Percentiles rank a stretch among this genome's conserved stretches.
Conservation (phyloP, 2,329 filamentous ascomycete species). For the Monilinia fructicola region DNA sequence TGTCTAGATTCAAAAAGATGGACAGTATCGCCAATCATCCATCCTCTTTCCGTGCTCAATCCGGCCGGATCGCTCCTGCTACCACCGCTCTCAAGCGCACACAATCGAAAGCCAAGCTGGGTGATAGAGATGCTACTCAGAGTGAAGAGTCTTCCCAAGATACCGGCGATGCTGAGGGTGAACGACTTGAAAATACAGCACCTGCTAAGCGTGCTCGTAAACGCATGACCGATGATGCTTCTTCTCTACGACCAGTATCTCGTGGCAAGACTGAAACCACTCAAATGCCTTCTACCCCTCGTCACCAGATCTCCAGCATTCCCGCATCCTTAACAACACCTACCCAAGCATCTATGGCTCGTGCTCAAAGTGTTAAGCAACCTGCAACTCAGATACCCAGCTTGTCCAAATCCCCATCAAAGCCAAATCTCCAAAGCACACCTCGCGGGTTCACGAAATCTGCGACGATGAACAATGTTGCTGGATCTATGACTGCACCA, state of each 20-base stretch:
- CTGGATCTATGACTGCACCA: constrained; percentile 38
- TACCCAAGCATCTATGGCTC: constrained; percentile 71
- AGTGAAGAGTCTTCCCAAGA: constrained; percentile 21
- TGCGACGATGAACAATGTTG: constrained; percentile 51
- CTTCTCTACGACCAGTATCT: constrained; percentile 61
- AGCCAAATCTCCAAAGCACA: constrained; percentile 46
- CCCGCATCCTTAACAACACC: constrained; percentile 68
- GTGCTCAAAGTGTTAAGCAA: constrained; percentile 55
- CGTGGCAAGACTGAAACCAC: constrained; percentile 46
- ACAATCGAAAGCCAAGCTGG: constrained; percentile 63
- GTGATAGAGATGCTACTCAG: constrained; percentile 49
- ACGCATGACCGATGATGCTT: constrained; percentile 65
- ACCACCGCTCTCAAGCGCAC: constrained; percentile 50
- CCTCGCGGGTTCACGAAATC: constrained; percentile 54
- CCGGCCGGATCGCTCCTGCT: constrained; percentile 53
- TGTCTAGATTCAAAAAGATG: constrained; percentile 79
- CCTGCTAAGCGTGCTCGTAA: constrained; percentile 72
- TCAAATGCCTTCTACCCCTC: constrained; percentile 44
- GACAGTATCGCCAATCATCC: constrained; percentile 88
- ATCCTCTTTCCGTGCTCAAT: constrained; percentile 68
- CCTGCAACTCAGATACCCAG: constrained; percentile 48
- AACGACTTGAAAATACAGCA: constrained; percentile 38
- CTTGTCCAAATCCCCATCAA: constrained; percentile 57
- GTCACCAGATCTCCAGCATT: constrained; percentile 47
- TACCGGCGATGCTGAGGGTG: constrained; percentile 21